Conservation (phyloP, 768 basidiomycete genomes). For the Cyathus striatus region DNA sequence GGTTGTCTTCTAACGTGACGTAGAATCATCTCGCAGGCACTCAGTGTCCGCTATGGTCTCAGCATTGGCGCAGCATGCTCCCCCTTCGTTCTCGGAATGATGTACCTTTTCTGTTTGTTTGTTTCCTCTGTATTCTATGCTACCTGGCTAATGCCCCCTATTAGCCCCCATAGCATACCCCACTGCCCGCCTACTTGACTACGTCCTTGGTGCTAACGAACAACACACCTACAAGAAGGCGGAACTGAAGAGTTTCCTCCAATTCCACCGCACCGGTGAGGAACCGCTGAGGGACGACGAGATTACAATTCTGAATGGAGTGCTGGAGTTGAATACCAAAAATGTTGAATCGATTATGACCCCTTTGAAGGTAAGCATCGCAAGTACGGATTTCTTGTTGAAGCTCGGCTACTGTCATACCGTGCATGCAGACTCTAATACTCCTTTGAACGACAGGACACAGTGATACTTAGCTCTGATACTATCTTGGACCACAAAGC, state of each 20-base stretch:
- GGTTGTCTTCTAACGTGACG: not conserved
- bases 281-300: slow-evolving; percentile 80
- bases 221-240: slow-evolving; percentile 79
- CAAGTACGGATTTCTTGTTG: no score
- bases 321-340: slow-evolving; percentile 73
- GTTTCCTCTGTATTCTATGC: not conserved
- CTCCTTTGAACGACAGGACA: slow-evolving; percentile 48
- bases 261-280: slow-evolving; percentile 73
- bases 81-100: slow-evolving; percentile 66
- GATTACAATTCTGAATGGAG: slow-evolving; percentile 76
- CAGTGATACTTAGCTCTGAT: slow-evolving; percentile 75
- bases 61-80: slow-evolving; percentile 75
- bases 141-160: slow-evolving; percentile 27
- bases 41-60: slow-evolving; percentile 77
- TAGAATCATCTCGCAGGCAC: slow-evolving; percentile 64
- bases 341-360: slow-evolving; percentile 81
- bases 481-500: slow-evolving; percentile 72
- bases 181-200: slow-evolving; percentile 78
- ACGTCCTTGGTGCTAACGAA: slow-evolving; percentile 71
- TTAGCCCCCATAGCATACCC: slow-evolving; percentile 79
- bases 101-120: slow-evolving; percentile 50
- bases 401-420: no score
- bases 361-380: slow-evolving; percentile 50
- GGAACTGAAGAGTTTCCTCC: slow-evolving; percentile 72
- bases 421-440: no score